Percentiles rank a stretch among this genome's conserved stretches.
Evolutionary conservation across 257 asterid genomes (phyloP).

Genomic region (Euphrasia confusa): DNA sequence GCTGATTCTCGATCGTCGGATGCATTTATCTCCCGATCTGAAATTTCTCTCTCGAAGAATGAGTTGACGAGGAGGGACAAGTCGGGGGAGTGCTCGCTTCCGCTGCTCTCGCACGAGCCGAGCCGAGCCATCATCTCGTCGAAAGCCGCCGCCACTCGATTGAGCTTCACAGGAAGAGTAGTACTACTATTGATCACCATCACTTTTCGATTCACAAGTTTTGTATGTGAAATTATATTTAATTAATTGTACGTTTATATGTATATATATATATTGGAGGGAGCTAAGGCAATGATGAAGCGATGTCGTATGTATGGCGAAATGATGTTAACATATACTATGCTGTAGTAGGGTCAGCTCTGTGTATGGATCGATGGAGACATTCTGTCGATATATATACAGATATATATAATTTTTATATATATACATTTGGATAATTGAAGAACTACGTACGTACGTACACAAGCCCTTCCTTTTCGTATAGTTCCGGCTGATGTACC

Average conservation of each 20-base stretch:
- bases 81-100: constrained; percentile 73
- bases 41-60: constrained; percentile 46
- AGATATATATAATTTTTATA: neutral
- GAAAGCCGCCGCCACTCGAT: constrained; percentile 56
- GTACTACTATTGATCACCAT: constrained; percentile 26
- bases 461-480: neutral
- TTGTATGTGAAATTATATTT: neutral
- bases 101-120: constrained; percentile 63
- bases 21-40: constrained; percentile 9
- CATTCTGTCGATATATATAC: constrained; percentile 25
- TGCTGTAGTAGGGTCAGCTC: constrained; percentile 23
- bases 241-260: too few relatives aligned
- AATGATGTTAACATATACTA: constrained; percentile 26
- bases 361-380: constrained; percentile 29
- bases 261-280: too few relatives aligned
- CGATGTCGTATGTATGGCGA: constrained; percentile 28
- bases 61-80: constrained; percentile 62
- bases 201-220: neutral
- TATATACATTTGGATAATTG: neutral
- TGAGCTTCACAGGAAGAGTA: constrained; percentile 42
- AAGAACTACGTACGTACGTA: too few relatives aligned
- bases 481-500: neutral
- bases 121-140: constrained; percentile 51
- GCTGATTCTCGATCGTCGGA: constrained; percentile 16
- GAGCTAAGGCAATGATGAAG: constrained; percentile 1